phyloP scores from a whole-genome alignment of 169 alveolate species.

The Eimeria praecox region DNA sequence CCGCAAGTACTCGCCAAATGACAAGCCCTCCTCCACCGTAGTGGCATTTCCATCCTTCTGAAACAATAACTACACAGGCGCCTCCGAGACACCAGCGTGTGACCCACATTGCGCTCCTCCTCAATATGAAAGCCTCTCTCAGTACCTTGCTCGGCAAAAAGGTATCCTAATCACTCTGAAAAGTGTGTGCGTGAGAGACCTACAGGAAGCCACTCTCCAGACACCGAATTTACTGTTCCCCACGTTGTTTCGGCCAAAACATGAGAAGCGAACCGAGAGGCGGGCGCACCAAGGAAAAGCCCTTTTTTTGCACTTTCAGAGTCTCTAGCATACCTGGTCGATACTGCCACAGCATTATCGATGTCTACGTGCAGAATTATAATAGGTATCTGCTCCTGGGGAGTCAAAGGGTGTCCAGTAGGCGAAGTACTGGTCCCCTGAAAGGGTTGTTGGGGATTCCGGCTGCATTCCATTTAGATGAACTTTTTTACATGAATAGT shows the following conservation, averaged over 20 bases:
- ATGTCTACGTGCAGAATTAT: constrained; percentile 30
- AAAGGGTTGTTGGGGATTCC: neutral
- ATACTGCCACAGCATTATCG: constrained; percentile 31
- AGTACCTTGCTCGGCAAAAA: neutral
- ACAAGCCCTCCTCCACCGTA: neutral
- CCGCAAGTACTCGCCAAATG: constrained; percentile 70
- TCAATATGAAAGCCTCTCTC: neutral
- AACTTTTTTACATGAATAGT: neutral
- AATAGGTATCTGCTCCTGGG: constrained; percentile 51
- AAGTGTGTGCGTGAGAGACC: neutral
- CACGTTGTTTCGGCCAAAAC: constrained; percentile 77
- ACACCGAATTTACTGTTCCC: constrained; percentile 72
- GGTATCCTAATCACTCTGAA: neutral
- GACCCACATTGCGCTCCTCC: neutral
- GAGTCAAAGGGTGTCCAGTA: neutral
- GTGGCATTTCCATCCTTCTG: neutral
- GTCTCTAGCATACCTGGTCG: constrained; percentile 50
- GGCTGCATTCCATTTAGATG: neutral
- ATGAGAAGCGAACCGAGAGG: constrained; percentile 47
- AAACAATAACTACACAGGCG: neutral
- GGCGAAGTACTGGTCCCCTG: neutral
- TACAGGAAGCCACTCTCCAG: constrained; percentile 77
- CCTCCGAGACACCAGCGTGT: neutral
- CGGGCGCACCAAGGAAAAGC: constrained; percentile 29
- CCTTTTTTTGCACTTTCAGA: constrained; percentile 20